These are phyloP conservation scores for Cordia subcordata DNA, from an alignment of 257 asterid genomes.

Conservation along the genomic window DNA sequence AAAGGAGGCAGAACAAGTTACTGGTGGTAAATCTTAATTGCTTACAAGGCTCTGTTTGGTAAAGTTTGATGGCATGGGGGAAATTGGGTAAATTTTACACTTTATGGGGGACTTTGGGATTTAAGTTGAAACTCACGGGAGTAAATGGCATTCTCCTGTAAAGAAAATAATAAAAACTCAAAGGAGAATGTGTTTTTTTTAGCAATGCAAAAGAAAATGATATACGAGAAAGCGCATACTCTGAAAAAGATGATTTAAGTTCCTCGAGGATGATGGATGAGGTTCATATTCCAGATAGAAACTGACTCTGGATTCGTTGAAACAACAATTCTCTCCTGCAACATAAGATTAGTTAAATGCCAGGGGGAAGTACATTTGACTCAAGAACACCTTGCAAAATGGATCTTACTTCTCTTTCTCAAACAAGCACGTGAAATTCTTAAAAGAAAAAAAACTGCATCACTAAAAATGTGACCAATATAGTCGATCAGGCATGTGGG, in stretches of 20 bases:
- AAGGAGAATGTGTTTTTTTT: not conserved
- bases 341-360: not conserved
- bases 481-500: too few species aligned
- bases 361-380: not conserved
- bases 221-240: slow-evolving; percentile 43
- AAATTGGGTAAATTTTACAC: too few species aligned
- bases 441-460: not conserved
- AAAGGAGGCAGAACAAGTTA: too few species aligned
- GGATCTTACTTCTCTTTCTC: not conserved
- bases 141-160: too few species aligned
- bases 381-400: not conserved
- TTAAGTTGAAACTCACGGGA: too few species aligned
- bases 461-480: too few species aligned
- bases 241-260: slow-evolving; percentile 86
- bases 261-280: slow-evolving; percentile 83
- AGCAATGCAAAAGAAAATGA: not conserved
- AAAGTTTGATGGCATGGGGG: too few species aligned
- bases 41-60: too few species aligned
- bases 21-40: too few species aligned
- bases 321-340: slow-evolving; percentile 93
- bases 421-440: not conserved
- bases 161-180: not conserved
- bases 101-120: too few species aligned
- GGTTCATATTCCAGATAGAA: slow-evolving; percentile 88
- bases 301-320: slow-evolving; percentile 75